Conservation (phyloP, 345 rosid species). For the Punica granatum region DNA sequence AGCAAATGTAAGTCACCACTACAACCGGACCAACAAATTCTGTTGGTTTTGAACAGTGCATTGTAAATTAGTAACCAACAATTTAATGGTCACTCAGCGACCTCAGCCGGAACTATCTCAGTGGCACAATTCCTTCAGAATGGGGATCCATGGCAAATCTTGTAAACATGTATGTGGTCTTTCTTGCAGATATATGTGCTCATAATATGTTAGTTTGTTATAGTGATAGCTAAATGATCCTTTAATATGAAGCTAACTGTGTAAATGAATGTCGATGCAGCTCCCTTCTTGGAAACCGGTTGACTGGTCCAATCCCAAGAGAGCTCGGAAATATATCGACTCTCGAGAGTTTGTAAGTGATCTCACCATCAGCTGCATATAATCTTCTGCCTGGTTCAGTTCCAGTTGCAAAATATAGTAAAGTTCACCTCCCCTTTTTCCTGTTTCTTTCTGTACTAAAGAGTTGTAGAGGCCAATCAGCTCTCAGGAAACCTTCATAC, state of each 20-base stretch:
- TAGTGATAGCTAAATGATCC: too few species aligned
- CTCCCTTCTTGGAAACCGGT: slow-evolving; percentile 7
- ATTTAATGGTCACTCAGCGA: slow-evolving; percentile 6
- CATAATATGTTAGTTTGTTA: too few species aligned
- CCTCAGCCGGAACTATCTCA: slow-evolving; percentile 5
- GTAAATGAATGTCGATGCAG: neutral
- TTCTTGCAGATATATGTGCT: neutral
- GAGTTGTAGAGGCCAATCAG: slow-evolving; percentile 7
- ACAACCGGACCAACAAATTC: too few species aligned
- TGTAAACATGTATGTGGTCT: neutral
- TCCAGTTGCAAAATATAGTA: too few species aligned
- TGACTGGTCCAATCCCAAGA: slow-evolving; percentile 13
- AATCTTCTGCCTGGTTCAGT: too few species aligned
- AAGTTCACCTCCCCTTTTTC: too few species aligned
- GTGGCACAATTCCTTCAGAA: slow-evolving; percentile 5
- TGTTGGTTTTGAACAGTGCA: too few species aligned
- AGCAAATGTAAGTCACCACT: too few species aligned
- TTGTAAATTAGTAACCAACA: too few species aligned
- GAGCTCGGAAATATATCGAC: slow-evolving; percentile 13
- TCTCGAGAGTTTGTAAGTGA: slow-evolving; percentile 3
- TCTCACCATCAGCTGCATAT: too few species aligned
- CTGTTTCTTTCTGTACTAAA: neutral
- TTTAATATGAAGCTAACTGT: neutral
- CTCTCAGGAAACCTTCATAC: slow-evolving; percentile 3
- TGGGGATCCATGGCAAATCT: slow-evolving; percentile 10